phyloP scores from a whole-genome alignment of 139 green algal genomes.

The Micromonas commoda region DNA sequence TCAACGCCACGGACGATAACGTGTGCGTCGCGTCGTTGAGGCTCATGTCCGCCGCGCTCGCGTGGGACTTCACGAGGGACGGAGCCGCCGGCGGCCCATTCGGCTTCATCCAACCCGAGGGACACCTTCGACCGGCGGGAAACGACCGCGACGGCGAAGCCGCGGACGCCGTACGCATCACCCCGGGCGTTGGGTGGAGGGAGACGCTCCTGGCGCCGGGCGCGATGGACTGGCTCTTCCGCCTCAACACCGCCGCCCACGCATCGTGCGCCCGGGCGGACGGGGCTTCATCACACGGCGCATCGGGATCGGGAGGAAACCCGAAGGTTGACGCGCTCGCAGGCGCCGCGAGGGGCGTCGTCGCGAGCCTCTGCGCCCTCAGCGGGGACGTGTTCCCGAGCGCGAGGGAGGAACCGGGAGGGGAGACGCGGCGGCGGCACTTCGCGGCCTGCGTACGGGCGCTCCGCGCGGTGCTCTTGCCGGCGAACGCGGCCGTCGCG shows the following conservation, averaged over 20 bases:
- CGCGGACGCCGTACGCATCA: not conserved
- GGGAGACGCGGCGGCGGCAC: slow-evolving; percentile 27
- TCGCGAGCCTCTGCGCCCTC: slow-evolving; percentile 64
- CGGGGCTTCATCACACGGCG: too few relatives aligned
- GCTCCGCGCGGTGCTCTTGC: slow-evolving; percentile 45
- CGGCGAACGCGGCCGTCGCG: slow-evolving; percentile 40
- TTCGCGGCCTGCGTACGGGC: slow-evolving; percentile 52
- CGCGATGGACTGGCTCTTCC: slow-evolving; percentile 54
- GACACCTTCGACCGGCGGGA: not conserved
- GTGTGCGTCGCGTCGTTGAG: slow-evolving; percentile 49
- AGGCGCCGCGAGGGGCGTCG: slow-evolving; percentile 44
- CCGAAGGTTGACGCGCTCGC: too few relatives aligned
- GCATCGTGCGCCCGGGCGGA: too few relatives aligned
- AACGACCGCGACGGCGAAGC: not conserved
- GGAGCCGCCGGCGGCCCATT: slow-evolving; percentile 12
- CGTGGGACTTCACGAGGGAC: slow-evolving; percentile 64
- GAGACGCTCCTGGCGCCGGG: slow-evolving; percentile 41
- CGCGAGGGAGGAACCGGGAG: not conserved
- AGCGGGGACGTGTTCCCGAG: slow-evolving; percentile 59
- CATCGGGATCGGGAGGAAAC: too few relatives aligned
- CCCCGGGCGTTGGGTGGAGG: slow-evolving; percentile 26
- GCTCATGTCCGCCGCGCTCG: slow-evolving; percentile 60
- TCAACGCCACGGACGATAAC: slow-evolving; percentile 44
- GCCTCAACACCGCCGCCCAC: slow-evolving; percentile 32
- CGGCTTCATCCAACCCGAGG: slow-evolving; percentile 1